Conservation (phyloP, 2,329 filamentous ascomycete species). For the Ceratocystis cacaofunesta region DNA sequence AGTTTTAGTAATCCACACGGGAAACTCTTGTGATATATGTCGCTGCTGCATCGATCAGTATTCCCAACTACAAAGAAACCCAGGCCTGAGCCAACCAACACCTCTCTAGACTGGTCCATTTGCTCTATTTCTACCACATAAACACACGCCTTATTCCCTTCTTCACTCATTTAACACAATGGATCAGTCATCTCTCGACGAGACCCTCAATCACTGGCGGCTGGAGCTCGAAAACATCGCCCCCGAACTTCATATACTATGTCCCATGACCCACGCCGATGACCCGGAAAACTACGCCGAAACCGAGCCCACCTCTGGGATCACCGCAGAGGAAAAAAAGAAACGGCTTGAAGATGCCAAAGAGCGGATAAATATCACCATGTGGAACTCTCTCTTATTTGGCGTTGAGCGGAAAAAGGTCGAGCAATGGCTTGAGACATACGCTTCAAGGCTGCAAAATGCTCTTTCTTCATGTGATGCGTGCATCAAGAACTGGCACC, state of each 20-base stretch:
- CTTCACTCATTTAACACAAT: constrained; percentile 22
- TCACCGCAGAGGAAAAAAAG: constrained; percentile 36
- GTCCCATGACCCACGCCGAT: constrained; percentile 47
- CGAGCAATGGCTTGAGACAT: constrained; percentile 44
- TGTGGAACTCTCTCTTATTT: constrained; percentile 53
- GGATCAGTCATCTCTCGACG: constrained; percentile 25
- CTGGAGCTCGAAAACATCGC: constrained; percentile 32
- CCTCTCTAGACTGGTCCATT: background rate
- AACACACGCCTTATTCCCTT: background rate
- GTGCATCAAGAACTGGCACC: constrained; percentile 63
- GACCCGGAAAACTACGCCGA: constrained; percentile 46
- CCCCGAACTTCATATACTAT: constrained; percentile 48
- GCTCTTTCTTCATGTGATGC: constrained; percentile 50
- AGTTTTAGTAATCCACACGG: background rate
- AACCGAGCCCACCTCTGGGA: constrained; percentile 33
- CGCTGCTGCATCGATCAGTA: background rate
- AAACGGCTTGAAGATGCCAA: constrained; percentile 40
- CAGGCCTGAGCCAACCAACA: background rate
- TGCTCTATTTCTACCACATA: background rate
- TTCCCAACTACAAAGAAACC: background rate
- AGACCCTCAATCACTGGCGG: constrained; percentile 31
- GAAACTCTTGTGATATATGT: background rate
- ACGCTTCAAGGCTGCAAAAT: constrained; percentile 40
- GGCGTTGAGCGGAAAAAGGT: constrained; percentile 49
- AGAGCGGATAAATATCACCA: constrained; percentile 44